Evolutionary conservation across 2,329 filamentous ascomycete species (phyloP).

Genomic region (Penicillium sclerotiorum): DNA sequence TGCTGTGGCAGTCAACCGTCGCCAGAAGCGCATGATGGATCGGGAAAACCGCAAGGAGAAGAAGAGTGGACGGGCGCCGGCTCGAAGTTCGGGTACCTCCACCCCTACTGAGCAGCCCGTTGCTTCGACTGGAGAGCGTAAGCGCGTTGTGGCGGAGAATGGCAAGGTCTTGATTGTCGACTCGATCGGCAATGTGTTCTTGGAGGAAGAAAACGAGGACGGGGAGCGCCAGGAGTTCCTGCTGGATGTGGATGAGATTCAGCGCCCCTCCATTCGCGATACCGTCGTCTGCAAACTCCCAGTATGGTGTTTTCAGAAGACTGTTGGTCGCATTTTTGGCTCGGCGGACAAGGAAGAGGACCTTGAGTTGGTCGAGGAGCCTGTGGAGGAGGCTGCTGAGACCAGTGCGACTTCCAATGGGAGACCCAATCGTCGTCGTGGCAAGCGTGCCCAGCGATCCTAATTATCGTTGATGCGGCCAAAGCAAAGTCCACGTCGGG

Average conservation of each 20-base stretch:
- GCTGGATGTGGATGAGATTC: slow-evolving; percentile 85
- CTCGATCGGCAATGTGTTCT: slow-evolving; percentile 84
- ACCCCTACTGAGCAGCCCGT: slow-evolving; percentile 54
- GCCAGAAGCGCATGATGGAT: slow-evolving; percentile 86
- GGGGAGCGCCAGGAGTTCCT: slow-evolving; percentile 81
- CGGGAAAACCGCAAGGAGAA: slow-evolving; percentile 72
- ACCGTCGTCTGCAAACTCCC: slow-evolving; percentile 83
- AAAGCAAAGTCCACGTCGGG: too few species aligned
- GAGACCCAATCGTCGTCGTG: slow-evolving; percentile 27
- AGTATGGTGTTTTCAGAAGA: slow-evolving; percentile 66
- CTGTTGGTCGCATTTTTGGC: slow-evolving; percentile 33
- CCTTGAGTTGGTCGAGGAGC: slow-evolving; percentile 18
- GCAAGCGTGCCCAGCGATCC: slow-evolving; percentile 34
- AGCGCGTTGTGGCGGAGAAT: slow-evolving; percentile 88
- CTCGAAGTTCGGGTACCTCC: slow-evolving; percentile 48
- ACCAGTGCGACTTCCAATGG: slow-evolving; percentile 28
- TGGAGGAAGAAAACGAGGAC: slow-evolving; percentile 90
- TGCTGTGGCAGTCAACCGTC: slow-evolving; percentile 72
- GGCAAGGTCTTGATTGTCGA: slow-evolving; percentile 95
- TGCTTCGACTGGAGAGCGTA: slow-evolving; percentile 70
- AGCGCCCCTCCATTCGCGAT: slow-evolving; percentile 73
- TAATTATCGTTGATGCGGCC: too few species aligned
- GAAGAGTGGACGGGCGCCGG: slow-evolving; percentile 44
- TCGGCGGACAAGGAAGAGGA: slow-evolving; percentile 28
- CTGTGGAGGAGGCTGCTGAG: slow-evolving; percentile 23